Evolutionary conservation across 2,329 filamentous ascomycete species (phyloP).

Genomic region (Aspergillus bombycis): DNA sequence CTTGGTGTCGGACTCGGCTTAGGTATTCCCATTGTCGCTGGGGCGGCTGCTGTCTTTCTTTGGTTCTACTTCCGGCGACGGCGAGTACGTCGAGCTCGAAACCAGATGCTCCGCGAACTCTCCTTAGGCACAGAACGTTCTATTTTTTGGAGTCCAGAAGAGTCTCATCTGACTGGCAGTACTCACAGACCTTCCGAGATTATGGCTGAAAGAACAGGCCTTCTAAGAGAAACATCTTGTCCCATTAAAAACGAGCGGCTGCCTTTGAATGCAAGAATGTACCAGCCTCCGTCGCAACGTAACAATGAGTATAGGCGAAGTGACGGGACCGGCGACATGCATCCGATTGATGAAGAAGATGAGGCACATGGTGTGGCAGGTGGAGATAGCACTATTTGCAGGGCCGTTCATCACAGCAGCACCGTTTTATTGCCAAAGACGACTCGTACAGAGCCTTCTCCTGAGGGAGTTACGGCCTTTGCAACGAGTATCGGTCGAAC

Average conservation of each 20-base stretch:
- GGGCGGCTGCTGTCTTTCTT: slow-evolving; percentile 50
- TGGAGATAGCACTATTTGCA: slow-evolving; percentile 24
- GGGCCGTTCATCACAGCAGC: not conserved
- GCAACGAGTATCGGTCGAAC: not conserved
- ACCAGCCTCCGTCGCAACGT: slow-evolving; percentile 47
- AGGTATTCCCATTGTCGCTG: slow-evolving; percentile 58
- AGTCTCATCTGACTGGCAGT: slow-evolving; percentile 43
- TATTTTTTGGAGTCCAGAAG: slow-evolving; percentile 43
- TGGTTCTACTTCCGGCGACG: slow-evolving; percentile 57
- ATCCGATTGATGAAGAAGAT: slow-evolving; percentile 67
- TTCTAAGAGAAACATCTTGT: slow-evolving; percentile 45
- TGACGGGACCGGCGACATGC: slow-evolving; percentile 58
- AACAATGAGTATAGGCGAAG: slow-evolving; percentile 52
- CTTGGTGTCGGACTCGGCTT: slow-evolving; percentile 69
- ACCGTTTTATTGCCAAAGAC: not conserved
- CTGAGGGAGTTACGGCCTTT: slow-evolving; percentile 4
- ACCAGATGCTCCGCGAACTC: slow-evolving; percentile 58
- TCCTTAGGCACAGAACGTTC: slow-evolving; percentile 55
- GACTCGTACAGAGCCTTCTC: slow-evolving; percentile 12
- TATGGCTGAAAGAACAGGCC: slow-evolving; percentile 45
- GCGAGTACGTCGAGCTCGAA: slow-evolving; percentile 47
- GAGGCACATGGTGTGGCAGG: slow-evolving; percentile 39
- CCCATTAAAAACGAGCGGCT: slow-evolving; percentile 44
- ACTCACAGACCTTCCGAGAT: slow-evolving; percentile 35
- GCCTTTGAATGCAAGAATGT: slow-evolving; percentile 41